These are phyloP conservation scores for Paramecium sonneborni DNA, from an alignment of 73 alveolate species.

Conservation along the genomic window DNA sequence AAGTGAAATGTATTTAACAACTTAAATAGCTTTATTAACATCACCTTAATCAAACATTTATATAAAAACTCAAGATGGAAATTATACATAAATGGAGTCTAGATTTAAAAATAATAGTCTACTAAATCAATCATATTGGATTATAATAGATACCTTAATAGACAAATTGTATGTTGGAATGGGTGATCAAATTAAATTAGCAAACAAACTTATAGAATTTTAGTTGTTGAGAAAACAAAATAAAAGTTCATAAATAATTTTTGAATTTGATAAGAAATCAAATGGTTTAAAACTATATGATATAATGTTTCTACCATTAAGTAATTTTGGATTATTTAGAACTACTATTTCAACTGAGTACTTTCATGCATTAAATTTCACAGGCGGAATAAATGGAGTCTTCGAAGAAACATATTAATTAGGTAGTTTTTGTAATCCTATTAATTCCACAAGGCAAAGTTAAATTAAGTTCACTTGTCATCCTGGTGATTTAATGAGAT, in stretches of 20 bases:
- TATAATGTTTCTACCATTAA: neutral
- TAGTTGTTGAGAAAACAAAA: neutral
- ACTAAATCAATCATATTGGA: neutral
- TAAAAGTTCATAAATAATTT: neutral
- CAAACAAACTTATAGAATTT: neutral
- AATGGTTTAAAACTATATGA: neutral
- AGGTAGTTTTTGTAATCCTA: neutral
- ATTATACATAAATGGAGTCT: neutral
- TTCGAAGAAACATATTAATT: neutral
- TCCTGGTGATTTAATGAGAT: neutral
- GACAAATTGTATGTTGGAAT: neutral
- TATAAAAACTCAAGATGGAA: neutral
- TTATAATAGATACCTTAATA: neutral
- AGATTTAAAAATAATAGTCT: neutral
- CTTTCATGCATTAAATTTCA: neutral
- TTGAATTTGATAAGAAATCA: neutral
- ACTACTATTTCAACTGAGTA: neutral
- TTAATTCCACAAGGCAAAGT: neutral
- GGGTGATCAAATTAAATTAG: neutral
- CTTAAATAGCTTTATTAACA: neutral
- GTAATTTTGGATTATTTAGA: neutral
- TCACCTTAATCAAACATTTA: neutral
- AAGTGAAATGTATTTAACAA: neutral
- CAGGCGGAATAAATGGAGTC: neutral
- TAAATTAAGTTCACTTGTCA: neutral